Evolutionary conservation across 495 filamentous ascomycete genomes (phyloP), one percentile per base, ranked within the genome.

Genomic region (Penicillium lagena): DNA sequence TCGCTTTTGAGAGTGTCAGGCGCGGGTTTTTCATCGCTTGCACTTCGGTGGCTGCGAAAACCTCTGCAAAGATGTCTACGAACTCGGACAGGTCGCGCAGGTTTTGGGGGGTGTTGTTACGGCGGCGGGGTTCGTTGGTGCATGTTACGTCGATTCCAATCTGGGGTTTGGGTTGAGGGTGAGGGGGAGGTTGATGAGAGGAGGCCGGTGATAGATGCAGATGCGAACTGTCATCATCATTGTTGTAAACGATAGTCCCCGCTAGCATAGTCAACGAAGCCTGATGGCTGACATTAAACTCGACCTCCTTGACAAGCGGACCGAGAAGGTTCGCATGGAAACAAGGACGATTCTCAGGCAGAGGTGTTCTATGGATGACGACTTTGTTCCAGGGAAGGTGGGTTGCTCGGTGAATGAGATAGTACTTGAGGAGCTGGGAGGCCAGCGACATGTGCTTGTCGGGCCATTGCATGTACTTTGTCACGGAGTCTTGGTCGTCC

Each of bases 261-360:
- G 79, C 73, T 4, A 87, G 55, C 6, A 77, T 75, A 9, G 91
- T 88, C 9, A 95, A 63, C 0, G 86, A 87, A 11, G 83, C 85
- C 60, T 95, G 90, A 58, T 96, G 90, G 42, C 80, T 86, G 43
- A 95, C 85, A 59, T 96, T 96, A 76, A 96, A 95, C 43, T 85
- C 77, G 12, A 91, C 70, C 12, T 40, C 22, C 22, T 3, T 3
- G 4, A 22, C 4, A 22, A 3, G 22, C 22, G 22, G 22, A 22
- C 22, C 22, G 22, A 22, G 22, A 22, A 22, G 22, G 3, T 22
- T 22, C 22, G 22, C 22, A 22, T 22, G 22, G 38, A 71, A 83
- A 52, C 73, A 82, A 7, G 89, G 89, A 48, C 71, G 62, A 9
- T 55, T 50, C 83, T 95, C 54, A 58, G 79, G 73, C 70, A 77